Evolutionary conservation across 2,329 filamentous ascomycete species (phyloP).

Genomic region (Thielaviopsis punctulata): DNA sequence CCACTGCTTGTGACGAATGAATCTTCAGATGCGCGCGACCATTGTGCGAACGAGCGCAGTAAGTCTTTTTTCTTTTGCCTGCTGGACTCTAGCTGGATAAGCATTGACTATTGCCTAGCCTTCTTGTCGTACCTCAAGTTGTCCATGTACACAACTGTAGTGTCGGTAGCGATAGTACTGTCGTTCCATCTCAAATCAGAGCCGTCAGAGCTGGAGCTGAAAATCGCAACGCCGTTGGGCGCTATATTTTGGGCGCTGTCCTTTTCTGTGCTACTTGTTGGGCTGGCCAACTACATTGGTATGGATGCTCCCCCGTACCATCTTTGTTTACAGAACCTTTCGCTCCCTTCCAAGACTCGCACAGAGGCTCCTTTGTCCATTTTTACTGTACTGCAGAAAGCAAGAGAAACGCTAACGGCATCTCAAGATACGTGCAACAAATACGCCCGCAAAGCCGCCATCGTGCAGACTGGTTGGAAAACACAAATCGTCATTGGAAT

Average conservation of each 20-base stretch:
- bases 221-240: slow-evolving; percentile 68
- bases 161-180: slow-evolving; percentile 76
- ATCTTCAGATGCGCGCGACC: slow-evolving; percentile 56
- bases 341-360: no score
- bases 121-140: slow-evolving; percentile 87
- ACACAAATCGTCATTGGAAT: slow-evolving; percentile 57
- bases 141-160: slow-evolving; percentile 77
- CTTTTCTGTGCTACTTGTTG: slow-evolving; percentile 56
- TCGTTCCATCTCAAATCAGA: slow-evolving; percentile 76
- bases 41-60: slow-evolving; percentile 66
- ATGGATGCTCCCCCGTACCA: no score
- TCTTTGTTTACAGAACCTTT: no score
- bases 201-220: slow-evolving; percentile 53
- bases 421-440: slow-evolving; percentile 49
- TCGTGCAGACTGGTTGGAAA: slow-evolving; percentile 88
- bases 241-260: slow-evolving; percentile 76
- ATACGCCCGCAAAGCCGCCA: slow-evolving; percentile 59
- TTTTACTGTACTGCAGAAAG: no score
- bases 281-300: slow-evolving; percentile 75
- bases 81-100: no score
- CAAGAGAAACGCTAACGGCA: not conserved
- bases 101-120: slow-evolving; percentile 23
- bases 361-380: no score
- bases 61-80: slow-evolving; percentile 13
- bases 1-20: slow-evolving; percentile 59